A percentile compares a stretch with the other conserved stretches of the same genome.
These are phyloP conservation scores for Microstroma glucosiphilum DNA, from an alignment of 1,284 basidiomycete genomes.

Conservation along the genomic window DNA sequence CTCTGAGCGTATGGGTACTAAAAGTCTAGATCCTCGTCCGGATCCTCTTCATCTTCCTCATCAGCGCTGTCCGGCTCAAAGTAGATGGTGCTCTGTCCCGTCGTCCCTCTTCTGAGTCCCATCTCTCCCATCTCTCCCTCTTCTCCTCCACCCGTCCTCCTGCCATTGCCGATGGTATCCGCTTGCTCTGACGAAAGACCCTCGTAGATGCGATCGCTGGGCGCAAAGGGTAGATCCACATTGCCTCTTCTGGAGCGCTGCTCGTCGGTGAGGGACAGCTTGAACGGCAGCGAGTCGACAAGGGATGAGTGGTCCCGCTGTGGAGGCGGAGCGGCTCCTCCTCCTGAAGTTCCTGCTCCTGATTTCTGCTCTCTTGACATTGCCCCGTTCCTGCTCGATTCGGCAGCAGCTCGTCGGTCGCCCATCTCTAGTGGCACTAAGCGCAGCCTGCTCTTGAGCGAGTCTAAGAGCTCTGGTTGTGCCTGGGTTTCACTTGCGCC, in stretches of 20 bases:
- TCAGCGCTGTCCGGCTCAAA: constrained; percentile 8
- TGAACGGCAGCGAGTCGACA: neutral
- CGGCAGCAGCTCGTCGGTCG: neutral
- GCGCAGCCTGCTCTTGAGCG: neutral
- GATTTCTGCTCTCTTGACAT: neutral
- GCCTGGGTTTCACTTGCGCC: neutral
- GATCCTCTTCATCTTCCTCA: constrained; percentile 22
- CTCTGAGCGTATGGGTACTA: neutral
- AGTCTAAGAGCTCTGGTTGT: neutral
- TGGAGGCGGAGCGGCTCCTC: too few species aligned
- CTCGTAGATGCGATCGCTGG: constrained; percentile 7
- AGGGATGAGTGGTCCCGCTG: neutral
- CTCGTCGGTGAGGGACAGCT: neutral
- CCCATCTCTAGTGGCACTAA: constrained; percentile 4
- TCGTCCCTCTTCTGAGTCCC: constrained; percentile 31
- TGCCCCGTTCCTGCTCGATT: neutral
- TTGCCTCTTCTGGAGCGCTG: neutral
- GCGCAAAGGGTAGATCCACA: constrained; percentile 4
- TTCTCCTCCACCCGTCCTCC: constrained; percentile 20
- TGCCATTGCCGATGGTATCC: neutral
- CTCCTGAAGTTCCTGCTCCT: neutral
- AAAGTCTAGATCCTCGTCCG: constrained; percentile 4
- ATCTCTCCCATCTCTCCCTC: constrained; percentile 22
- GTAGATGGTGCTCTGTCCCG: constrained; percentile 8
- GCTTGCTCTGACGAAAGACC: neutral